phyloP scores from a whole-genome alignment of 176 grass and related monocot genomes.

The maize (Zea mays) region DNA sequence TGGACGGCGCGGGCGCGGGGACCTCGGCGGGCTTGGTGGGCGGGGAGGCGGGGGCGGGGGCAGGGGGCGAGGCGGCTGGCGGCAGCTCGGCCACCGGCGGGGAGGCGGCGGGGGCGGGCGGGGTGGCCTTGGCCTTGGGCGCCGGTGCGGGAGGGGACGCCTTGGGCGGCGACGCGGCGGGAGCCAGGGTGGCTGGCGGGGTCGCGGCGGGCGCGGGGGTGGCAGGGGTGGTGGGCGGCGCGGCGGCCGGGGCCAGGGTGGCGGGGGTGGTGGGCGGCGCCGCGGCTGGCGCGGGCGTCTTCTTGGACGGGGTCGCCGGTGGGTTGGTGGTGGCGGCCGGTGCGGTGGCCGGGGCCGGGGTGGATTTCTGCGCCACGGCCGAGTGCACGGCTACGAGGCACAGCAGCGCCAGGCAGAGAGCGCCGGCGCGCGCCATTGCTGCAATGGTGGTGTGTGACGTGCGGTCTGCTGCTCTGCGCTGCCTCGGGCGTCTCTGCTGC shows the following conservation, averaged over 20 bases:
- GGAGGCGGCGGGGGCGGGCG: conserved; percentile 19
- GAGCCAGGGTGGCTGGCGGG: conserved; percentile 18
- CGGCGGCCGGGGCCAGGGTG: conserved; percentile 11
- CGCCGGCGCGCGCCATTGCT: conserved; percentile 50
- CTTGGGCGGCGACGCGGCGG: conserved; percentile 49
- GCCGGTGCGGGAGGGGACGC: conserved; percentile 13
- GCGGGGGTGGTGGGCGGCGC: conserved; percentile 14
- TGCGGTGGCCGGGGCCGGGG: conserved; percentile 8
- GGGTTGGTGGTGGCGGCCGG: conserved; percentile 34
- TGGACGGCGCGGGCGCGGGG: conserved; percentile 56
- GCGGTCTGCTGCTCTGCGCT: background rate
- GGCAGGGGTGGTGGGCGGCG: conserved; percentile 36
- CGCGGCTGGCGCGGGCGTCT: conserved; percentile 30
- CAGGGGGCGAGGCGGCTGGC: conserved; percentile 20
- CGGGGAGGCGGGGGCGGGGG: conserved; percentile 27
- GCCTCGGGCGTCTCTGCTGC: background rate
- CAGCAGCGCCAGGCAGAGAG: conserved; percentile 53
- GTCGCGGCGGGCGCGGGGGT: conserved; percentile 31
- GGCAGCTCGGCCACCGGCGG: background rate
- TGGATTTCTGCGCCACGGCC: conserved; percentile 40
- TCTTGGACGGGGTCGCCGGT: conserved; percentile 35
- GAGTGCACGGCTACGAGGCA: conserved; percentile 50
- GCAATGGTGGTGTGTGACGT: background rate
- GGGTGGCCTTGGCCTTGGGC: conserved; percentile 31
- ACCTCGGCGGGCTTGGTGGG: conserved; percentile 51